Base-by-base conservation (phyloP, 768 basidiomycete genomes). In the Pulveroboletus sp. region DNA sequence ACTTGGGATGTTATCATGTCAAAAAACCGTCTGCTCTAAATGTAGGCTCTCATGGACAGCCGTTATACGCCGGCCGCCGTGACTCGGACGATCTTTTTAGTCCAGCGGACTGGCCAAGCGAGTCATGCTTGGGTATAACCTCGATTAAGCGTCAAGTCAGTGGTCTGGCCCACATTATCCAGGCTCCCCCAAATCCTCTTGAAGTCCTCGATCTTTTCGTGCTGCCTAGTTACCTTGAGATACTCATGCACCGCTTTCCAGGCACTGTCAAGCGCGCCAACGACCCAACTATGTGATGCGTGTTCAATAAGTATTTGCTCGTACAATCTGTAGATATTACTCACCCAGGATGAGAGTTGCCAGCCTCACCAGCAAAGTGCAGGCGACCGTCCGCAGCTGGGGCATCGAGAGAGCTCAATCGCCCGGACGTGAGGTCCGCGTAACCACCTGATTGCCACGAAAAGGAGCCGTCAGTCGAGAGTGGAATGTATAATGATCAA, bases 341-440 rank as follows among this genome's bases (percentile, higher is more conserved):
- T 45, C 21, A 58, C 55, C 29, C 45, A 4, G 58, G 56, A 31
- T 40, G 49, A 2, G 52, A 50, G 34, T 56, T 58, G 11, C 53
- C 3, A 1, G 49, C 49, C 29, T 58, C 57, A 3, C 56, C 52
- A 1, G 56, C 57, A 43, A 58, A 54, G 14, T 58, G 57, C 45
- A 58, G 40, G 6, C 49, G 40, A 10, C 43, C 47, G 2, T n/a
- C 24, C 24, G 61, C 64, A 1, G 71, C 69, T 8, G 72, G 69
- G 9, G 23, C 5, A 16, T 50, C 70, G 21, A 75, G 58, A 5
- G 59, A 50, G 3, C 9, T 52, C 49, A 73, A 75, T 19, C 71
- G 50, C 6, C 73, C 73, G 7, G 76, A 73, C 0, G 64, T 66
- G 39, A 76, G 76, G 52, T 57, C 58, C 0, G 73, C 75, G 48